Conservation (phyloP, 169 alveolate species). For the Eimeria acervulina region DNA sequence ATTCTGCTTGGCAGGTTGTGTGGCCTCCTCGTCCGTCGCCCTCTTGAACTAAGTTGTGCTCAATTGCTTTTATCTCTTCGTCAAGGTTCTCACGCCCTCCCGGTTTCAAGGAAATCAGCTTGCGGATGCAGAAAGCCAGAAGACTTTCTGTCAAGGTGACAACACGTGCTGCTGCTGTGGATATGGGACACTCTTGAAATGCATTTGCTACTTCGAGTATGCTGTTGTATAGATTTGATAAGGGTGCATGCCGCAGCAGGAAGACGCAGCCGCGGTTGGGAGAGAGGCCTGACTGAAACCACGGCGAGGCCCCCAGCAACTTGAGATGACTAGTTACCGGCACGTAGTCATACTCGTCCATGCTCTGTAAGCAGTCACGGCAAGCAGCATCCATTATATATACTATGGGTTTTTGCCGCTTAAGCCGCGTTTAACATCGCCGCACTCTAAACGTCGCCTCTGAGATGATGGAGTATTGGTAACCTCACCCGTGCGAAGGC, state of each 20-base stretch:
- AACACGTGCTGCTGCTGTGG: constrained; percentile 34
- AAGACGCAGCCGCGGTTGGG: constrained; percentile 29
- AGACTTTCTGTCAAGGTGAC: constrained; percentile 11
- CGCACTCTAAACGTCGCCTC: background rate
- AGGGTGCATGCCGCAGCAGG: constrained; percentile 69
- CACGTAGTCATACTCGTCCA: constrained; percentile 53
- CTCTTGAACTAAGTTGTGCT: background rate
- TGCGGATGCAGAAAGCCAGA: constrained; percentile 35
- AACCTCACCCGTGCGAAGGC: constrained; percentile 57
- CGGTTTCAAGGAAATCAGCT: constrained; percentile 35
- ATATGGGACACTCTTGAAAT: constrained; percentile 51
- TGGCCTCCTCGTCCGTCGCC: background rate
- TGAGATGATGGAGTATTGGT: background rate
- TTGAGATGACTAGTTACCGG: constrained; percentile 12
- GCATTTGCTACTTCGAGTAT: constrained; percentile 13
- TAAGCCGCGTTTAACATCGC: background rate
- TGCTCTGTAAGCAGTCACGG: constrained; percentile 33
- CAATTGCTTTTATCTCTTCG: constrained; percentile 25
- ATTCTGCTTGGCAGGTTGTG: constrained; percentile 4
- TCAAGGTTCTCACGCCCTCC: constrained; percentile 38
- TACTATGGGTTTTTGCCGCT: background rate
- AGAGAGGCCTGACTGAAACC: constrained; percentile 50
- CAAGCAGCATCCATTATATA: background rate
- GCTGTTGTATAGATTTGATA: constrained; percentile 64
- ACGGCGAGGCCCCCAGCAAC: constrained; percentile 32